phyloP scores from a whole-genome alignment of 768 basidiomycete species.

The Dacryopinax primogenitus region DNA sequence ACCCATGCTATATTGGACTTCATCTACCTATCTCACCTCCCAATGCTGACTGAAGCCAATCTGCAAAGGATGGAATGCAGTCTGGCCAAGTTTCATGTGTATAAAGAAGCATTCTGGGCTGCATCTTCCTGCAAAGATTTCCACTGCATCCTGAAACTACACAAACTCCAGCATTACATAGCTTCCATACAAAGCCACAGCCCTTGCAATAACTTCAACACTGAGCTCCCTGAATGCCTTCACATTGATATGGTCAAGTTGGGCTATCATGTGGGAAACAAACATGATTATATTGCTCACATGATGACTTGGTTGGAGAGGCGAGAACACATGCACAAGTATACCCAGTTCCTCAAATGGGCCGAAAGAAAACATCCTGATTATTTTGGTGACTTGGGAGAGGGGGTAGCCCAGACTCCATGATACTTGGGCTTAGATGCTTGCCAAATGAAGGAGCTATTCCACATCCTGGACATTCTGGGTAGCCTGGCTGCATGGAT shows the following conservation, averaged over 20 bases:
- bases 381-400: too few relatives aligned
- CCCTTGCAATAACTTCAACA: constrained; percentile 22
- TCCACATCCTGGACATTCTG: too few relatives aligned
- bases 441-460: not conserved
- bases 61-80: not conserved
- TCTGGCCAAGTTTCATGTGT: not conserved
- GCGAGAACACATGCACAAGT: not conserved
- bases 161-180: not conserved
- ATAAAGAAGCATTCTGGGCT: not conserved
- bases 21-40: constrained; percentile 21
- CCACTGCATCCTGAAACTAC: not conserved
- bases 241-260: constrained; percentile 16
- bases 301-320: not conserved
- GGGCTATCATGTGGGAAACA: constrained; percentile 9
- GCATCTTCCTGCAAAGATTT: not conserved
- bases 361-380: not conserved
- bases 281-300: not conserved
- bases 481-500: too few relatives aligned
- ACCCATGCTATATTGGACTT: constrained; percentile 22
- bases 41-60: not conserved
- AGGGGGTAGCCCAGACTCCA: not conserved
- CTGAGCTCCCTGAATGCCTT: constrained; percentile 23
- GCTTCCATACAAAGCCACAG: constrained; percentile 11
- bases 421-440: not conserved
- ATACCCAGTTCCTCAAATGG: not conserved